phyloP scores from a whole-genome alignment of 2,329 filamentous ascomycete genomes.

The Aspergillus carbonarius region DNA sequence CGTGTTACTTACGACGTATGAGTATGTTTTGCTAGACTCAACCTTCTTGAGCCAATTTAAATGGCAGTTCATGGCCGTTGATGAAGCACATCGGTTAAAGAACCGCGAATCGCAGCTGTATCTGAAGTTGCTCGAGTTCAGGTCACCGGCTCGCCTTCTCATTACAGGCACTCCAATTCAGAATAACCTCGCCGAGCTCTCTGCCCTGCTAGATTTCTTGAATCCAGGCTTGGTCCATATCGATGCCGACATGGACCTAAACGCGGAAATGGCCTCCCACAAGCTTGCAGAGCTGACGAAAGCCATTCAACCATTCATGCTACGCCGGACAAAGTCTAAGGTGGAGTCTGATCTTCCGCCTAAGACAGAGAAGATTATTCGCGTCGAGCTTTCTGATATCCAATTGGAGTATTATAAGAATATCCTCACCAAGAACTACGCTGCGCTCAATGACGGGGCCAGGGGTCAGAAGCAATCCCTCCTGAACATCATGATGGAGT shows the following conservation, averaged over 20 bases:
- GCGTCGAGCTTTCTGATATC: conserved; percentile 92
- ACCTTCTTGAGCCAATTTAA: conserved; percentile 85
- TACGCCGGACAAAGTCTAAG: conserved; percentile 93
- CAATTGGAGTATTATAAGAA: conserved; percentile 99
- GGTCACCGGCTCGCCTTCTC: conserved; percentile 80
- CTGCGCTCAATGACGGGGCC: conserved; percentile 84
- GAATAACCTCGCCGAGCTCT: conserved; percentile 90
- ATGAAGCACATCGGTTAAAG: conserved; percentile 95
- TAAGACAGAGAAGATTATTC: conserved; percentile 98
- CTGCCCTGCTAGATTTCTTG: conserved; percentile 90
- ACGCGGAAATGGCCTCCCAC: conserved; percentile 74
- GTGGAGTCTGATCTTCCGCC: conserved; percentile 95
- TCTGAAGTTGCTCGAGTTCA: conserved; percentile 78
- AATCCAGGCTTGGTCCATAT: conserved; percentile 93
- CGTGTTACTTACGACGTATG: conserved; percentile 95
- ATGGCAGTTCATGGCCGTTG: conserved; percentile 95
- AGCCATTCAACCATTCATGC: conserved; percentile 88
- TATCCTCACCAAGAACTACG: conserved; percentile 93
- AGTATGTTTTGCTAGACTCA: conserved; percentile 87
- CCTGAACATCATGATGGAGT: conserved; percentile 98
- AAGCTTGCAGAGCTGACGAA: conserved; percentile 84
- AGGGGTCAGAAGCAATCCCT: conserved; percentile 92
- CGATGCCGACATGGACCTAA: conserved; percentile 86
- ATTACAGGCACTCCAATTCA: conserved; percentile 98
- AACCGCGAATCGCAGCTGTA: conserved; percentile 96